Evolutionary conservation across 2,329 filamentous ascomycete species (phyloP).

Genomic region (Xylaria sp.): DNA sequence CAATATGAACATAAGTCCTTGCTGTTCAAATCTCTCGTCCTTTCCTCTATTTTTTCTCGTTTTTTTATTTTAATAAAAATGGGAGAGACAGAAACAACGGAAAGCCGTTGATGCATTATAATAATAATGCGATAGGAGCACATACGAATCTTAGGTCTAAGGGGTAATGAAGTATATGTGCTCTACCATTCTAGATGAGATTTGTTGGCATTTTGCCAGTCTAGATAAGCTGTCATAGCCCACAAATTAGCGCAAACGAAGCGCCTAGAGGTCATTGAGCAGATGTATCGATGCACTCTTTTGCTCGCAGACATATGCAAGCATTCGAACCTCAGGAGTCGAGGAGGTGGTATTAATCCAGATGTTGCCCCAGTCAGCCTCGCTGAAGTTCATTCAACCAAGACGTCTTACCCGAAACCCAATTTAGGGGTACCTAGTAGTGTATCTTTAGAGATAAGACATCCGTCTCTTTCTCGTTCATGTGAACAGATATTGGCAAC

Average conservation of each 20-base stretch:
- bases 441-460: background rate
- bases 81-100: too few relatives aligned
- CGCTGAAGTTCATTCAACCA: too few relatives aligned
- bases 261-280: background rate
- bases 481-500: background rate
- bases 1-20: too few relatives aligned
- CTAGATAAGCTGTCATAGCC: background rate
- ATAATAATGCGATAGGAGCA: too few relatives aligned
- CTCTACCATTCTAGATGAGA: too few relatives aligned
- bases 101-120: too few relatives aligned
- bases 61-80: too few relatives aligned
- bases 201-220: background rate
- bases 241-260: background rate
- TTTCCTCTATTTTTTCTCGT: too few relatives aligned
- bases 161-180: too few relatives aligned
- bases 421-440: background rate
- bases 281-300: background rate
- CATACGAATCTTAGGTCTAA: too few relatives aligned
- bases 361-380: background rate
- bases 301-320: background rate
- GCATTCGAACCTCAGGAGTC: background rate
- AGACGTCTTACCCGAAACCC: too few relatives aligned
- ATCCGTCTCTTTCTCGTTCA: background rate
- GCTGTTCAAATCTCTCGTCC: too few relatives aligned
- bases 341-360: background rate